Base-by-base conservation (phyloP, 345 rosid genomes). In the Syzygium aromaticum region DNA sequence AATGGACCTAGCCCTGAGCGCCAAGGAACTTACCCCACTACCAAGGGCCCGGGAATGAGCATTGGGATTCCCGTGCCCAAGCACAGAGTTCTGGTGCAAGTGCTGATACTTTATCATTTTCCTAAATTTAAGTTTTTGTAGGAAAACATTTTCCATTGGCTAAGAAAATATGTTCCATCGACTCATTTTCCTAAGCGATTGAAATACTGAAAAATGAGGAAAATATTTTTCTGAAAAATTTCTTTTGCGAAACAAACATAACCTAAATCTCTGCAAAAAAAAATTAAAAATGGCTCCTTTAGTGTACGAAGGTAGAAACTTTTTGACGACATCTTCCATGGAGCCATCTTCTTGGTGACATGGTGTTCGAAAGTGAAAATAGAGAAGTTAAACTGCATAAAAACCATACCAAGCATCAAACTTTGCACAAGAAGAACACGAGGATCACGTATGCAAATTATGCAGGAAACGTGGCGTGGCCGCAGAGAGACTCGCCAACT, bases 391-490 rank as follows among this genome's bases (percentile, higher is more conserved):
- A 54, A 73, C 14, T 73, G 3, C 49, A 73, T 73, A 59, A 59
- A 59, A 73, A 38, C 80, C 80, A 38, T 19, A 73, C 49, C 27
- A 19, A 25, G 27, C 54, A 51, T 46, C 85, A 13, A 40, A 82
- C 25, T 27, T 82, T 54, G 28, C 59, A 53, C 15, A 1, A 5
- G 23, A n/a, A 11, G 38, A 52, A 22, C 23, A 84, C 25, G 49
- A 51, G 4, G 56, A 10, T 85, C 49, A 23, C 30, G 33, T 46
- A 3, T 49, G 27, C 49, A 6, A 33, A 73, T 19, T 27, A 4
- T 51, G 38, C 92, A 93, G 95, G 93, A 85, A 92, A 87, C 84
- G 30, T 91, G 87, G 86, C 73, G 87, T 56, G 88, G 86, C 95
- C 93, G 17, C 90, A 90, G 3, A 86, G 88, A 89, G 87, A 90